Base-by-base conservation (phyloP, 2,329 filamentous ascomycete species). In the Ramichloridium luteum region DNA sequence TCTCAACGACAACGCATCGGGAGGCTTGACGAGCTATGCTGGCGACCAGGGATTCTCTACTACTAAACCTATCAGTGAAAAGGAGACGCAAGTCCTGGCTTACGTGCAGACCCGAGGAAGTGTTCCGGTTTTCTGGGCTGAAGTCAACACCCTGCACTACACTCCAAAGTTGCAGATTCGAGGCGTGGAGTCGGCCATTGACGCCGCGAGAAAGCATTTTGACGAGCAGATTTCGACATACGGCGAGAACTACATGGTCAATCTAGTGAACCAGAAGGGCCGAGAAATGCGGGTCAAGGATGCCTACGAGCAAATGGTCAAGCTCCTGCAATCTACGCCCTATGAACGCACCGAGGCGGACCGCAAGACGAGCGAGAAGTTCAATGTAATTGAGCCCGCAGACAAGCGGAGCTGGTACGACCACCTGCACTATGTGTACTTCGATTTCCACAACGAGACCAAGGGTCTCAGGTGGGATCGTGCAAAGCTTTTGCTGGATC, bases 381-480 rank as follows among this genome's bases (percentile, higher is more conserved):
- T 93, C 55, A 80, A 77, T 48, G 66, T 77, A 16, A 73, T 93
- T 40, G 80, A 93, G 51, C 65, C 74, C 13, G 47, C 61, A 10
- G 55, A 72, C 27, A 64, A 64, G 28, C 63, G 64, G 36, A 71
- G 80, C 40, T 66, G 76, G 41, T 81, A 80, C 55, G 86, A 94
- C 55, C 77, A 77, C 27, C 64, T 98, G 27, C 88, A 98, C 61
- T 98, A 98, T 57, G 62, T 96, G 48, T 98, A 96, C 64, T 98
- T 98, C 54, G 90, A 98, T 61, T 98, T 92, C 57, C 92, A 98
- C 63, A 85, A 79, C 51, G 90, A 98, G 61, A 98, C 92, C 30
- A 94, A 94, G 60, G 88, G 88, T 22, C 68, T 94, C 49, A 77
- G 81, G 51, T 93, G 90, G 81, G 79, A 98, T 56, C 82, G 86